These are phyloP conservation scores for Friedmanniomyces endolithicus DNA, from an alignment of 495 filamentous ascomycete genomes.

Conservation along the genomic window DNA sequence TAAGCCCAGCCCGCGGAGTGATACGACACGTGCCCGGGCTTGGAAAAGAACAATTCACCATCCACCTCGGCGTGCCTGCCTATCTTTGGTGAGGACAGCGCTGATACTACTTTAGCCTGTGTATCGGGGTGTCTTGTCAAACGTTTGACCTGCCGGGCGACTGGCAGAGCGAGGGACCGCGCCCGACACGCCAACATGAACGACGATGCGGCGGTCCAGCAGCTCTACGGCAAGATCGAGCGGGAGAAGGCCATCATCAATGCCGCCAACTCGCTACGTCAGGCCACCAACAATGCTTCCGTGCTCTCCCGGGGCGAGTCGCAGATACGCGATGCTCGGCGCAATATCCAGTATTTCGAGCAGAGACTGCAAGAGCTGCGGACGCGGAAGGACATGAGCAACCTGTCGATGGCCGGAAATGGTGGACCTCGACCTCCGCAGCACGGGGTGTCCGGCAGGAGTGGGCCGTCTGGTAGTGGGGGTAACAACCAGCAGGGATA, in stretches of 20 bases:
- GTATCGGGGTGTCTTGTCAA: too few relatives aligned
- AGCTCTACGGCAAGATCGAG: slow-evolving; percentile 95
- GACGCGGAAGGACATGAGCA: slow-evolving; percentile 55
- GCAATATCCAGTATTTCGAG: slow-evolving; percentile 90
- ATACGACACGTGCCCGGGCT: too few relatives aligned
- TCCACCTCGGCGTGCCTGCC: neutral
- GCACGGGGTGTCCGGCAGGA: slow-evolving; percentile 26
- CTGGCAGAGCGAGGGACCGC: neutral
- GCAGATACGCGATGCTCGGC: slow-evolving; percentile 82
- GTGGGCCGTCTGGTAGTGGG: too few relatives aligned
- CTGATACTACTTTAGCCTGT: too few relatives aligned
- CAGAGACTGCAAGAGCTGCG: slow-evolving; percentile 78
- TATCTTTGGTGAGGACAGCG: neutral
- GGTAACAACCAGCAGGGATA: slow-evolving; percentile 27
- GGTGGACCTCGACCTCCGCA: slow-evolving; percentile 32
- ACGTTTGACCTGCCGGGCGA: neutral
- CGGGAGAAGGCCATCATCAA: slow-evolving; percentile 91
- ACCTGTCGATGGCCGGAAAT: slow-evolving; percentile 43
- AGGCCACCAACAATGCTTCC: slow-evolving; percentile 80
- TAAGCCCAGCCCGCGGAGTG: too few relatives aligned
- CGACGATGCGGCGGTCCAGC: slow-evolving; percentile 69
- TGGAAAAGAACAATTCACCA: neutral
- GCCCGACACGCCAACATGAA: slow-evolving; percentile 32
- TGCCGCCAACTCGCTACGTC: slow-evolving; percentile 86
- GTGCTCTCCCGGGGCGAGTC: slow-evolving; percentile 80